A percentile compares a stretch with the other conserved stretches of the same genome.
phyloP scores from a whole-genome alignment of 768 basidiomycete genomes.

The Lactarius tabidus region DNA sequence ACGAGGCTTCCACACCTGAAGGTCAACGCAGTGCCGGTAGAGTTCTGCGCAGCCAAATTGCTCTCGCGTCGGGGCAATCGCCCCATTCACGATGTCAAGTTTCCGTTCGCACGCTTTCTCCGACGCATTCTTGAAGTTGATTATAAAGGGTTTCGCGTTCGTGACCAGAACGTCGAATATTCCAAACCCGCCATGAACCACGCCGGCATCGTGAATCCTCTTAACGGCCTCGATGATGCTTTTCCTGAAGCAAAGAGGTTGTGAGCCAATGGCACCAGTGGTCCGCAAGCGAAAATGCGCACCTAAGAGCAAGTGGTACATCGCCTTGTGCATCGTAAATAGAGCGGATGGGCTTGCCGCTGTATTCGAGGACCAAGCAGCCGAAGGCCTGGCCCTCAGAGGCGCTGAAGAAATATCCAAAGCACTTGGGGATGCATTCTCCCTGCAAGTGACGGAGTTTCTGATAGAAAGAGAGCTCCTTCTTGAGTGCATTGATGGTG shows the following conservation, averaged over 20 bases:
- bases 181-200: conserved; percentile 11
- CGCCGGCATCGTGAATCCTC: conserved; percentile 13
- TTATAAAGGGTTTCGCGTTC: conserved; percentile 10
- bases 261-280: neutral
- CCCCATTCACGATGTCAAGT: conserved; percentile 9
- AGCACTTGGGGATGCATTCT: conserved; percentile 12
- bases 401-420: conserved; percentile 11
- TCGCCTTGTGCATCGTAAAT: conserved; percentile 9
- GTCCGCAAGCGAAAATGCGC: neutral
- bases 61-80: conserved; percentile 11
- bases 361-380: conserved; percentile 14
- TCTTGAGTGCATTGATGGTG: neutral
- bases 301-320: conserved; percentile 11
- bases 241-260: neutral
- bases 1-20: conserved; percentile 18
- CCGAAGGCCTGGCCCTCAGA: conserved; percentile 8
- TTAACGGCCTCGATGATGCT: conserved; percentile 1
- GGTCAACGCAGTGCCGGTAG: conserved; percentile 14
- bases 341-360: conserved; percentile 14
- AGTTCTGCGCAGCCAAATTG: conserved; percentile 16
- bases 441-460: conserved; percentile 13
- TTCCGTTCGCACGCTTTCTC: conserved; percentile 12
- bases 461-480: conserved; percentile 15
- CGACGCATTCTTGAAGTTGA: conserved; percentile 15
- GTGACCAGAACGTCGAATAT: conserved; percentile 2